phyloP scores from a whole-genome alignment of 352 stramenopile species.

The Detonula confervacea region DNA sequence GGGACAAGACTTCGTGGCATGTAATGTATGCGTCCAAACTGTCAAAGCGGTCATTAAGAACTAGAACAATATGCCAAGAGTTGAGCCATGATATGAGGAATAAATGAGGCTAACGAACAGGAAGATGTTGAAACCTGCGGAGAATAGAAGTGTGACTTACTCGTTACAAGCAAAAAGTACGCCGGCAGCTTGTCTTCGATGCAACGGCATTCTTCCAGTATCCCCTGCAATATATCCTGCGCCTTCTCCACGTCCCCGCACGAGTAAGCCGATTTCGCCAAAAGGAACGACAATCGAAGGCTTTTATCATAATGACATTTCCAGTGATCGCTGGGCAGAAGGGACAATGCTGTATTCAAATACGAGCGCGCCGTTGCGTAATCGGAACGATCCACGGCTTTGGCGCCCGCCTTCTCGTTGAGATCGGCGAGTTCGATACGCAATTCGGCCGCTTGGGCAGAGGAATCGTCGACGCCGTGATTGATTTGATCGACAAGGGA shows the following conservation, averaged over 20 bases:
- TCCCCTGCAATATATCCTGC: not conserved
- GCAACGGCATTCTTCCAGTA: not conserved
- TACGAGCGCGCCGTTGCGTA: constrained; percentile 15
- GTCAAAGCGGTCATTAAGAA: not conserved
- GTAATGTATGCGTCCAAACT: not conserved
- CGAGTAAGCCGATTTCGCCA: not conserved
- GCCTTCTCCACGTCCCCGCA: not conserved
- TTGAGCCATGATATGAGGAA: too few relatives aligned
- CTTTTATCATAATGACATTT: constrained; percentile 19
- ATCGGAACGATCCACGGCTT: constrained; percentile 19
- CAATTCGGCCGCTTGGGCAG: not conserved
- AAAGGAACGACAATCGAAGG: constrained; percentile 6
- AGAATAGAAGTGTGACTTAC: not conserved
- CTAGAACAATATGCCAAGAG: not conserved
- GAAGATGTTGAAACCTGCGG: not conserved
- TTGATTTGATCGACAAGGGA: constrained; percentile 47
- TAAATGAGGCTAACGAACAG: not conserved
- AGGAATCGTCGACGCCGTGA: constrained; percentile 12
- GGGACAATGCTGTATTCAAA: constrained; percentile 11
- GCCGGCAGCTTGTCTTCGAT: not conserved
- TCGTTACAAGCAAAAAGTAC: not conserved
- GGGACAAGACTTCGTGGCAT: constrained; percentile 1
- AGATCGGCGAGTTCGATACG: constrained; percentile 23
- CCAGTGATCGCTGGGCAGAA: constrained; percentile 37
- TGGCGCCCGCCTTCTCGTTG: constrained; percentile 20